Conservation (phyloP, 1,139 yeast species). For the Hyphopichia wangnamkhiaoensis region DNA sequence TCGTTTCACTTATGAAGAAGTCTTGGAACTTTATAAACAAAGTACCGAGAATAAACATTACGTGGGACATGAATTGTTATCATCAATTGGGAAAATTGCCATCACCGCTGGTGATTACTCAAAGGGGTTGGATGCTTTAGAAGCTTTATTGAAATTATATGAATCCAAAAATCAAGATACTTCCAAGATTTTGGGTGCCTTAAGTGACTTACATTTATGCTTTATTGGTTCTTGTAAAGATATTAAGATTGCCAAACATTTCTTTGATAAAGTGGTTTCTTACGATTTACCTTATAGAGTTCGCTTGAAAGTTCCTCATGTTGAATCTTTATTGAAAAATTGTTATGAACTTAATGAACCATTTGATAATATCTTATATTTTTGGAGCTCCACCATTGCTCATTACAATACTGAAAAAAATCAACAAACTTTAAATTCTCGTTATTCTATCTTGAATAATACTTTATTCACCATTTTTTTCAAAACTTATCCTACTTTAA, state of each 20-base stretch:
- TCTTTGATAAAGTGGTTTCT: constrained; percentile 70
- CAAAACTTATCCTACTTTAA: constrained; percentile 53
- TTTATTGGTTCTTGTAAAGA: constrained; percentile 85
- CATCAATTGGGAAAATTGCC: constrained; percentile 44
- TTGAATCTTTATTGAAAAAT: constrained; percentile 65
- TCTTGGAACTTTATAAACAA: constrained; percentile 36
- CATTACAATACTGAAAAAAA: constrained; percentile 50
- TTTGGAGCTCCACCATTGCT: constrained; percentile 65
- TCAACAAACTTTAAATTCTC: constrained; percentile 41
- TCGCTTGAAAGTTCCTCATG: constrained; percentile 73
- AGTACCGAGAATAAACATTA: constrained; percentile 25
- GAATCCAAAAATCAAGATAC: constrained; percentile 16
- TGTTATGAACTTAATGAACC: constrained; percentile 60
- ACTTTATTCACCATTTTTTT: constrained; percentile 71
- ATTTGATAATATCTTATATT: constrained; percentile 56
- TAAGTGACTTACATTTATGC: constrained; percentile 67
- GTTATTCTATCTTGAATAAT: constrained; percentile 69
- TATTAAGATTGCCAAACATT: constrained; percentile 66
- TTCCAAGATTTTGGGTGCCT: constrained; percentile 22
- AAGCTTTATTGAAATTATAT: constrained; percentile 32
- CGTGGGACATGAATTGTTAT: constrained; percentile 29
- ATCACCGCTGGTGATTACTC: constrained; percentile 42
- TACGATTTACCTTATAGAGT: constrained; percentile 71
- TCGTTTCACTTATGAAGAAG: constrained; percentile 61
- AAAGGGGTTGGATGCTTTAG: constrained; percentile 42